Base-by-base conservation (phyloP, 2,329 filamentous ascomycete genomes). In the Ascocoryne sarcoides region DNA sequence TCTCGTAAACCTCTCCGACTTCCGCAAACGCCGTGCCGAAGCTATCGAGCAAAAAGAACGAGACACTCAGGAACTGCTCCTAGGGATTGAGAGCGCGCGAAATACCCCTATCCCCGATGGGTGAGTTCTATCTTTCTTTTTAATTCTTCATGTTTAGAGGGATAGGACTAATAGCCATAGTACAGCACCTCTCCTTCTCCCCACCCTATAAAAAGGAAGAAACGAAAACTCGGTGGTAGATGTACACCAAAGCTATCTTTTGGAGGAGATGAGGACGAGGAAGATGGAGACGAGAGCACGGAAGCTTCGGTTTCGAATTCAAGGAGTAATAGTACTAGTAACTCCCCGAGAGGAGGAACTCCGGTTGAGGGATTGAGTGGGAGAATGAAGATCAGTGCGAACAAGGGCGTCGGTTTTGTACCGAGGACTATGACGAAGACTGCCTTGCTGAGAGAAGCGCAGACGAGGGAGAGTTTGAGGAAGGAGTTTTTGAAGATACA, bases 1-100 rank as follows among this genome's bases (percentile, higher is more conserved):
- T 30, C 79, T 98, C 2, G 90, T 96, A 39, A 78, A 85, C 43
- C 79, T 95, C 32, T 87, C 85, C 50, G 92, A 96, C 60, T 96
- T 94, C 62, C 87, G 90, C 63, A 96, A 98, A 67, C 81, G 92
- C 44, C 86, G 90, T 62, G 89, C 88, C 53, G 87, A 95, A 63
- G 86, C 89, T n/a, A 69, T 95, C 35, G 90, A 95, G 62, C 81
- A 86, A 59, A 90, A 92, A 58, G 86, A 92, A 58, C 77, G 84
- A 55, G 86, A 92, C 56, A 81, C 77, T 10, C 78, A 80, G 56
- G 82, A 85, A 50, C 72, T 69, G 30, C 68, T 73, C 9, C 63
- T 64, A 2, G 60, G 64, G 3, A 39, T 40, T 14, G 40, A 42
- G 15, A 53, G 49, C 31, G 51, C 46, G 7, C 42, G 44, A 8